A percentile compares a stretch with the other conserved stretches of the same genome.
Evolutionary conservation across 129 eudicot species (phyloP).

Genomic region (Flaveria robusta): DNA sequence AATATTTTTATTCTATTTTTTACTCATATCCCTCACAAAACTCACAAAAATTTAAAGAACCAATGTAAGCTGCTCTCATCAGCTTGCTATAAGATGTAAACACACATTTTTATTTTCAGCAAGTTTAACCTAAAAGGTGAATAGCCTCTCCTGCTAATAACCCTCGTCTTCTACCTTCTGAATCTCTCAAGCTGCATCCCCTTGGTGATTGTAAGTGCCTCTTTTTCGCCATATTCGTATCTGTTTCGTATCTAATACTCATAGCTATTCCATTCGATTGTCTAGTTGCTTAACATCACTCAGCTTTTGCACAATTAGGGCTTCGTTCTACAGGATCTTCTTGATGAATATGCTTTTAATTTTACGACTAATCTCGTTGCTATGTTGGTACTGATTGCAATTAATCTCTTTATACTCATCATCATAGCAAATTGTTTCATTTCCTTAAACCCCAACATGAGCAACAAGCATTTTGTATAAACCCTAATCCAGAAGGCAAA

Average conservation of each 20-base stretch:
- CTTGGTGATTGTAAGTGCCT: not conserved
- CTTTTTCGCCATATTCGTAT: not conserved
- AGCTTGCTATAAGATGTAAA: too few species aligned
- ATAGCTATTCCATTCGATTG: not conserved
- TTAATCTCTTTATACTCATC: not conserved
- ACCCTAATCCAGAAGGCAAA: constrained; percentile 2
- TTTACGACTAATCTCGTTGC: not conserved
- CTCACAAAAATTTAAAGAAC: too few species aligned
- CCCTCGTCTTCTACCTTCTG: not conserved
- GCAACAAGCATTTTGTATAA: not conserved
- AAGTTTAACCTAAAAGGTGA: not conserved
- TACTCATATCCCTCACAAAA: too few species aligned
- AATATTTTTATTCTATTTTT: too few species aligned
- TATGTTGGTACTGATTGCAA: not conserved
- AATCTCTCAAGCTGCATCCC: not conserved
- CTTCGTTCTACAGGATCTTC: not conserved
- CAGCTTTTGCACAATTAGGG: not conserved
- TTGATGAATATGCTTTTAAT: not conserved
- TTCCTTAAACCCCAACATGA: not conserved
- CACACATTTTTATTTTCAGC: too few species aligned
- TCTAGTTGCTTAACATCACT: not conserved
- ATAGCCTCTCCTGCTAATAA: not conserved
- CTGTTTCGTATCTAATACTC: not conserved
- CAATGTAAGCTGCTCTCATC: too few species aligned
- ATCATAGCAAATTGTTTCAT: not conserved